Base-by-base conservation (phyloP, 2,329 filamentous ascomycete species). In the Penicillium sp. region DNA sequence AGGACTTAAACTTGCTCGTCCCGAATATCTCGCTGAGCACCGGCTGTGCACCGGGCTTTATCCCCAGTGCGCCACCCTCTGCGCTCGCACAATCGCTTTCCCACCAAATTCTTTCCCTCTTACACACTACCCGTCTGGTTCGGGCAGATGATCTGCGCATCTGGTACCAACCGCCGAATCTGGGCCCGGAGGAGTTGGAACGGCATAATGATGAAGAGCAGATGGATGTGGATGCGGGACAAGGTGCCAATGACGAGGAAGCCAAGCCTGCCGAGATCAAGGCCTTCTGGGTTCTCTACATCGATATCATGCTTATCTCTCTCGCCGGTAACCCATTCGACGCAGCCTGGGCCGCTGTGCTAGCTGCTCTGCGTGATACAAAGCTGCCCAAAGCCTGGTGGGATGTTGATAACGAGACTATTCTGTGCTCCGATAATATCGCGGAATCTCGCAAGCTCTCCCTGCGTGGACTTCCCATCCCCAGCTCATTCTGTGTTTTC, bases 1-100 rank as follows among this genome's bases (percentile, higher is more conserved):
- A 71, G 54, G 68, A 73, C 43, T 68, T 78, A 66, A 86, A 90
- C 64, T 77, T 99, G 12, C 77, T 99, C 2, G 92, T 99, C 2
- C 93, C 94, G 2, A 99, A 99, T 68, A 84, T 99, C 49, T 94
- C 97, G 68, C 78, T 99, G 26, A 88, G 88, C 27, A 99, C 94
- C 1, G 94, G 94, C 29, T 95, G 89, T 67, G 89, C 91, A 6
- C 92, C 93, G 2, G 83, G 88, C 18, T 91, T 93, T 62, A 80
- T 96, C 15, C 91, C 94, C 0, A 91, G 92, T 39, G 88, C 87
- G 8, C 87, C 94, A 18, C 94, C 91, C 1, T 87, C 84, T 5
- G 82, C 86, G 0, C 80, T 91, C 27, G 92, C 91, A 3, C 94
- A 99, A 75, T 89, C 88, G 3, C 78, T 99, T 24, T 91, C 89